A percentile compares a stretch with the other conserved stretches of the same genome.
Evolutionary conservation across 495 filamentous ascomycete species (phyloP).

Genomic region (Trichoderma erinaceum): DNA sequence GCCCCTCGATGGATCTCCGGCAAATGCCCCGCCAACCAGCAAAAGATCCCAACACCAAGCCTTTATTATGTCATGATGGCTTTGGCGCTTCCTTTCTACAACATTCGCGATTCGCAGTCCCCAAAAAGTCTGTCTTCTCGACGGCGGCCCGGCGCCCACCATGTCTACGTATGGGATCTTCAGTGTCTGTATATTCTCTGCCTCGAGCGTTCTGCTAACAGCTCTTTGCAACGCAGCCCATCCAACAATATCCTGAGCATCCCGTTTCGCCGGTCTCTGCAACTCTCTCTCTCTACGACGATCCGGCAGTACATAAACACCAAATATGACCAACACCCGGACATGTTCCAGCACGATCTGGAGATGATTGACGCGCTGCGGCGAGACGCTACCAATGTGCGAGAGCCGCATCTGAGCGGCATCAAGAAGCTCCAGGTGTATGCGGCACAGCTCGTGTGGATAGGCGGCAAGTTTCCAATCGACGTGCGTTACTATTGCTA

Average conservation of each 20-base stretch:
- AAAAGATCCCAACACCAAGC: not conserved
- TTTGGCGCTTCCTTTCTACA: not conserved
- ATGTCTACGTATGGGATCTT: not conserved
- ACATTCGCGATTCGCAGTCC: not conserved
- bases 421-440: constrained; percentile 81
- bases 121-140: not conserved
- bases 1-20: not conserved
- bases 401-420: constrained; percentile 85
- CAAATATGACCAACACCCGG: constrained; percentile 98
- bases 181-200: not conserved
- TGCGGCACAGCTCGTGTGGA: constrained; percentile 89
- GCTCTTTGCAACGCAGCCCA: not conserved
- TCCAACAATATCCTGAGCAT: constrained; percentile 48
- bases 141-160: not conserved
- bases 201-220: not conserved
- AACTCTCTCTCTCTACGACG: constrained; percentile 67
- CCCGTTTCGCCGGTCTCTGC: constrained; percentile 80
- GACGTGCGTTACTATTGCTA: constrained; percentile 57
- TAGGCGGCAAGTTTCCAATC: constrained; percentile 91
- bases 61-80: not conserved
- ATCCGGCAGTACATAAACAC: constrained; percentile 95
- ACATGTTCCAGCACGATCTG: constrained; percentile 91
- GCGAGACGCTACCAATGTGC: constrained; percentile 74
- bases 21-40: constrained; percentile 8
- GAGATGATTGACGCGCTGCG: constrained; percentile 78